Evolutionary conservation across 768 basidiomycete genomes (phyloP), one percentile per base, ranked within the genome.

Genomic region (Phylloporus arenicola): DNA sequence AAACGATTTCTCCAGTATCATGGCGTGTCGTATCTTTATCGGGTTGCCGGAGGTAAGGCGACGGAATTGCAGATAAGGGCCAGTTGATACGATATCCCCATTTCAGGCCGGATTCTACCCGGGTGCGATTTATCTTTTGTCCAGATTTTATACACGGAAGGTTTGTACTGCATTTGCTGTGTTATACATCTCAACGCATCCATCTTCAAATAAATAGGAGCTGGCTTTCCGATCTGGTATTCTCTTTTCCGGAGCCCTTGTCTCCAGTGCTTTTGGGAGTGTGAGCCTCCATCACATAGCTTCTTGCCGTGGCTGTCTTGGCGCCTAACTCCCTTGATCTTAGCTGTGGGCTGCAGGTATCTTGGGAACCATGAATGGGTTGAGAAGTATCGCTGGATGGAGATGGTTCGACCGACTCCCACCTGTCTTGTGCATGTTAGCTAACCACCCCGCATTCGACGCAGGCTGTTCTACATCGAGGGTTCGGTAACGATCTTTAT

Each of bases 281-380:
- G 83, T 84, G 49, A 62, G 80, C 19, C 43, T 31, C 24, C 11
- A 4, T 27, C 40, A 30, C 16, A 25, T 34, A 13, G 1, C 12
- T 8, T 19, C n/a, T 14, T 12, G 38, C 17, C 1, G 20, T 39
- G 13, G 3, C 24, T 19, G 13, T 37, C 30, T 29, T n/a, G 4
- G 25, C 43, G 20, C 22, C 16, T 40, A 9, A 42, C 17, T 44
- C 38, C 2, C 52, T 34, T 10, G 3, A 6, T 1, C 16, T 11
- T 51, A 85, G 81, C 65, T 87, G 12, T 80, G 88, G 63, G 86
- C 85, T 31, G 86, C 86, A 19, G 86, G 82, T 10, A 82, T 89
- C 49, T 73, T 89, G 17, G 70, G 74, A 0, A 75, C 74, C 41
- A 84, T 88, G 84, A 77, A 89, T 48, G 85, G 82, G 2, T 74